Evolutionary conservation across 768 basidiomycete genomes (phyloP).

Genomic region (Trametes coccinea): DNA sequence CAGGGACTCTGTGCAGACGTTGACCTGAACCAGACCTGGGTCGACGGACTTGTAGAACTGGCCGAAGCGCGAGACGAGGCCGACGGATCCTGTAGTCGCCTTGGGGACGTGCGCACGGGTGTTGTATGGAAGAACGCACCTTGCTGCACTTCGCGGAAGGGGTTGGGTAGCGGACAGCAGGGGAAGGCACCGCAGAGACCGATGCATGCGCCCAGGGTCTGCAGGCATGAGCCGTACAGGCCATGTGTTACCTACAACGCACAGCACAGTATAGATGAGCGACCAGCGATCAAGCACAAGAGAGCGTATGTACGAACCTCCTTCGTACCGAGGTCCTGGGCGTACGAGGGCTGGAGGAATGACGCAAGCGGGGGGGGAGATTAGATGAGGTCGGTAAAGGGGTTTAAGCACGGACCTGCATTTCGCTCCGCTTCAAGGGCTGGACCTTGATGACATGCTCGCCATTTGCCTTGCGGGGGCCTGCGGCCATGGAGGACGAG

Average conservation of each 20-base stretch:
- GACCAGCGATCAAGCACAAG: background rate
- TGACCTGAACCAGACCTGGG: constrained; percentile 88
- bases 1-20: constrained; percentile 90
- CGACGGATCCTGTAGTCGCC: constrained; percentile 68
- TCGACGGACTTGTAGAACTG: constrained; percentile 97
- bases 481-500: constrained; percentile 8
- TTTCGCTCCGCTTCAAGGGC: constrained; percentile 79
- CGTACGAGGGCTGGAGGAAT: constrained; percentile 75
- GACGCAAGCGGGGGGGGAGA: constrained; percentile 4
- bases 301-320: constrained; percentile 40
- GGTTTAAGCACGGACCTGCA: constrained; percentile 61
- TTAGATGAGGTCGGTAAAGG: constrained; percentile 4
- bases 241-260: constrained; percentile 69
- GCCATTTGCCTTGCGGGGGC: constrained; percentile 2
- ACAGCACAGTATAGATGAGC: background rate
- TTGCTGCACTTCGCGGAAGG: constrained; percentile 83
- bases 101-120: constrained; percentile 14
- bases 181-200: constrained; percentile 78
- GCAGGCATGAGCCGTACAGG: constrained; percentile 79
- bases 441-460: constrained; percentile 73
- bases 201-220: constrained; percentile 63
- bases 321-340: constrained; percentile 79
- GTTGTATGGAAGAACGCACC: constrained; percentile 42
- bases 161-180: constrained; percentile 83
- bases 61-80: constrained; percentile 90